Evolutionary conservation across 106 monocot species (phyloP).

Genomic region (Platanthera zijinensis): DNA sequence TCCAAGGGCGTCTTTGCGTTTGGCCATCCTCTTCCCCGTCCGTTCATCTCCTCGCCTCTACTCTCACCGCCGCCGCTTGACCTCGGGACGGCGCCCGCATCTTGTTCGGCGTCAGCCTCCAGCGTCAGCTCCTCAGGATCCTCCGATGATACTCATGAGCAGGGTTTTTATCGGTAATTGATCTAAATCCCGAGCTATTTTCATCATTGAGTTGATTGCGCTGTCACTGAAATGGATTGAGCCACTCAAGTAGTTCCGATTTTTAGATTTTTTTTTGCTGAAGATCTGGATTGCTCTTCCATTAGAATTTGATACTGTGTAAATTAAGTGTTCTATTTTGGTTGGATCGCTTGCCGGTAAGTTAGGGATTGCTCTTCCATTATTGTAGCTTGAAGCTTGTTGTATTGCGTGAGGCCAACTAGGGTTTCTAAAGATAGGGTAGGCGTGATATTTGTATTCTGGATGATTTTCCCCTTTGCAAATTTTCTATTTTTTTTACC

Average conservation of each 20-base stretch:
- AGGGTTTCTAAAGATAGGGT: neutral
- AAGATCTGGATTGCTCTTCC: neutral
- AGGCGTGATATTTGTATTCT: neutral
- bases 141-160: slow-evolving; percentile 61
- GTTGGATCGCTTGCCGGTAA: neutral
- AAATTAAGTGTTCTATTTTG: neutral
- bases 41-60: slow-evolving; percentile 15
- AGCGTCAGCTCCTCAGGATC: slow-evolving; percentile 47
- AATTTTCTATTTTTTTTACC: neutral
- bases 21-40: slow-evolving; percentile 40
- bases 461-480: neutral
- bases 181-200: neutral
- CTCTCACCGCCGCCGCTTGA: slow-evolving; percentile 17
- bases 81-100: slow-evolving; percentile 16
- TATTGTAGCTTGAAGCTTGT: neutral
- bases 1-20: neutral
- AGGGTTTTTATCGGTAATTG: slow-evolving; percentile 48
- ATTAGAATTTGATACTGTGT: neutral
- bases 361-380: neutral
- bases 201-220: neutral
- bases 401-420: neutral
- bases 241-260: neutral
- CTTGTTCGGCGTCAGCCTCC: slow-evolving; percentile 28
- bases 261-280: neutral
- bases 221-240: neutral